A percentile compares a stretch with the other conserved stretches of the same genome.
phyloP scores from a whole-genome alignment of 75 land plant genomes.

The Cryptomeria japonica region DNA sequence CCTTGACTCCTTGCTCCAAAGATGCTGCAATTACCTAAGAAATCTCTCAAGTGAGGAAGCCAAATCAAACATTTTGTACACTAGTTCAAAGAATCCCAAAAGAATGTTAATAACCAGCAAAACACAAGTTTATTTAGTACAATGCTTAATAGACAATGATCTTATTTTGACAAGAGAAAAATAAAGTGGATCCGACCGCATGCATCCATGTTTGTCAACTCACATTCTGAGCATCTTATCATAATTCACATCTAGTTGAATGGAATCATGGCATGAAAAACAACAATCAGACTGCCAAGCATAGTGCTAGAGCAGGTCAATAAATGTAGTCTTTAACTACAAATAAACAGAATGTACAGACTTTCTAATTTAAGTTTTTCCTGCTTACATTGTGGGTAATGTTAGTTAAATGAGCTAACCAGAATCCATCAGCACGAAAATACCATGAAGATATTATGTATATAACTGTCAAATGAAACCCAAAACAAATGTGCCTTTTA shows the following conservation, averaged over 20 bases:
- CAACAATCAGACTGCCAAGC: neutral
- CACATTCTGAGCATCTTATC: too few species aligned
- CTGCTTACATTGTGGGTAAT: neutral
- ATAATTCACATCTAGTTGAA: neutral
- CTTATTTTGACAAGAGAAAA: neutral
- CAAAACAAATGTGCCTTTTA: neutral
- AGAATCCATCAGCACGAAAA: neutral
- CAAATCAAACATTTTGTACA: neutral
- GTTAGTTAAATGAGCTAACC: neutral
- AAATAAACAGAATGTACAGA: neutral
- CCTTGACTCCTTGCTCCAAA: slow-evolving; percentile 94
- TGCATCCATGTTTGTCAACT: neutral
- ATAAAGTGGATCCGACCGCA: neutral
- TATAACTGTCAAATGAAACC: neutral
- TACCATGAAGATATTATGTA: neutral
- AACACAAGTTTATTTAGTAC: neutral
- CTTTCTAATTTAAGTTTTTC: neutral
- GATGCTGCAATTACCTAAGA: slow-evolving; percentile 91
- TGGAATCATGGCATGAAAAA: neutral
- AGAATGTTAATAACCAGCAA: neutral
- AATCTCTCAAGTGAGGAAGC: neutral
- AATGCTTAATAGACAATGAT: neutral
- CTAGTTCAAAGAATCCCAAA: neutral
- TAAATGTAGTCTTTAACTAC: neutral
- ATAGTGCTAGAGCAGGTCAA: neutral